Base-by-base conservation (phyloP, 2,329 filamentous ascomycete species). In the Dactylellina leptospora region DNA sequence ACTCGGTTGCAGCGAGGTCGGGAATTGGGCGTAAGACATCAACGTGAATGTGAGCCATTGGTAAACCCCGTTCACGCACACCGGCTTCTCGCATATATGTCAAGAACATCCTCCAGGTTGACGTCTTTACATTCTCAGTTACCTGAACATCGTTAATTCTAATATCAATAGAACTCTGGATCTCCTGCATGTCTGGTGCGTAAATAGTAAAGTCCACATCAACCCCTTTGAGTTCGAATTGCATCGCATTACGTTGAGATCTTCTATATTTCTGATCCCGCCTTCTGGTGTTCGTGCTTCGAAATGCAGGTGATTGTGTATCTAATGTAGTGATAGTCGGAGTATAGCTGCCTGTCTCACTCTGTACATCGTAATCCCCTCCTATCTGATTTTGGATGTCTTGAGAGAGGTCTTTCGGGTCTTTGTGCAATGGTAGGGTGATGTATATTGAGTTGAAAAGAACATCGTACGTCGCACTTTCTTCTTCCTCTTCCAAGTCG, bases 371-470 rank as follows among this genome's bases (percentile, higher is more conserved):
- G 75, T 96, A 91, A 50, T 97, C 85, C 33, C 93, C 88, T 64
- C 90, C 87, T 22, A 73, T 73, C 33, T 73, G 68, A 47, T 64
- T 66, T 77, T 97, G 96, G 80, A 99, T 96, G 38, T 90, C 90
- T 47, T 87, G 86, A 2, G 91, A 84, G 8, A 97, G 84, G 27
- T 96, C 91, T 58, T 86, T 86, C 3, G 92, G 92, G 76, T 97
- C 93, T 66, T 89, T 87, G 76, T 93, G 95, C 9, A 90, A 85
- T 0, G 93, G 90, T 16, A 99, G 90, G 11, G 91, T 92, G 76
- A 99, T 97, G 81, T 97, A 99, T 60, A 99, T 96, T 0, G 95
- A 99, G 79, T 99, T 97, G 84, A 99, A 99, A 13, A 99, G 83
- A 76, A 96, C 96, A 78, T 99, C 96, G 4, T 92, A 92, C 79